Conservation (phyloP, 2,329 filamentous ascomycete genomes). For the Hypoxylon sp. region DNA sequence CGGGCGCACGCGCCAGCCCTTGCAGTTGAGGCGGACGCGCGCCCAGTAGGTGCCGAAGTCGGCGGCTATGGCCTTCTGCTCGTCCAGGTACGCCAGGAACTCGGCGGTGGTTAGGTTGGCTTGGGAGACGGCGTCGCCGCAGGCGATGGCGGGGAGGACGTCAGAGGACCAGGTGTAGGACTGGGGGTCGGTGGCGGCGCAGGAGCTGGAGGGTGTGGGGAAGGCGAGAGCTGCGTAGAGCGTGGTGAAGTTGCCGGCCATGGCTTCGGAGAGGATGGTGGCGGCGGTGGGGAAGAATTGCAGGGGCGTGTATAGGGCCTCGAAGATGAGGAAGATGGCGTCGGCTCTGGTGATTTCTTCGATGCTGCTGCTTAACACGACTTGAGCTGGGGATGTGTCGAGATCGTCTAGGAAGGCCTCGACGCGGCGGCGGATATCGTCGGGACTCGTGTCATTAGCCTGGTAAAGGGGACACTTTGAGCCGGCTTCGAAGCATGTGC, state of each 20-base stretch:
- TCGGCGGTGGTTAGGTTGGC: slow-evolving; percentile 36
- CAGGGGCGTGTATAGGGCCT: slow-evolving; percentile 54
- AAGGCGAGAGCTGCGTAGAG: slow-evolving; percentile 26
- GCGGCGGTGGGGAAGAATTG: slow-evolving; percentile 23
- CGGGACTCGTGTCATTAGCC: slow-evolving; percentile 46
- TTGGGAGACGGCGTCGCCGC: slow-evolving; percentile 55
- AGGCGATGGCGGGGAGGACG: slow-evolving; percentile 43
- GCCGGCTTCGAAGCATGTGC: slow-evolving; percentile 56
- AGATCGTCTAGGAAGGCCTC: slow-evolving; percentile 52
- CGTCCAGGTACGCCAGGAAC: slow-evolving; percentile 52
- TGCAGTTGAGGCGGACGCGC: slow-evolving; percentile 58
- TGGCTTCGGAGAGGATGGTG: slow-evolving; percentile 45
- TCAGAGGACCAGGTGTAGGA: slow-evolving; percentile 34
- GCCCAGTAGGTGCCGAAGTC: slow-evolving; percentile 56
- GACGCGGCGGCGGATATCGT: slow-evolving; percentile 55
- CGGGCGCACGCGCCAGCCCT: slow-evolving; percentile 57
- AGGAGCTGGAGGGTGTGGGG: slow-evolving; percentile 19
- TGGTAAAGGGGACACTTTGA: slow-evolving; percentile 52
- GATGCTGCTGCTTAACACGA: slow-evolving; percentile 44
- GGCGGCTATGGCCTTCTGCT: slow-evolving; percentile 50
- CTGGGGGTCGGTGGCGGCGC: slow-evolving; percentile 6
- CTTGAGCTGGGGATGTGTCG: slow-evolving; percentile 49
- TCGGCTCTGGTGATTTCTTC: slow-evolving; percentile 54
- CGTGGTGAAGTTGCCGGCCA: slow-evolving; percentile 52
- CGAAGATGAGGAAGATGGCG: slow-evolving; percentile 50